These are phyloP conservation scores for Phytophthora pini DNA, from an alignment of 352 stramenopile genomes.

Conservation along the genomic window DNA sequence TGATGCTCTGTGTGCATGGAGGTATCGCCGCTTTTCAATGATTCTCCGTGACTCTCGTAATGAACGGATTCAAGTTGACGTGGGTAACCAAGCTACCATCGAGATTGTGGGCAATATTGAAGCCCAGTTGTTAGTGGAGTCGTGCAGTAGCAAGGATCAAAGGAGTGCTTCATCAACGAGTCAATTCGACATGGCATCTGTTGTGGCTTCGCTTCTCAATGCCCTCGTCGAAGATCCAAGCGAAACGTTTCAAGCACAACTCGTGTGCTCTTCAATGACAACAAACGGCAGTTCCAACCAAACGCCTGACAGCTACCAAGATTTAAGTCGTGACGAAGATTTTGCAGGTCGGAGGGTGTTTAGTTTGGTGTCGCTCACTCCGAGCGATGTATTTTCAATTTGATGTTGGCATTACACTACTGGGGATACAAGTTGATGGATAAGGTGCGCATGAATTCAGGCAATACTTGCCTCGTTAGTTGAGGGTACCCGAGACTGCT, in stretches of 20 bases:
- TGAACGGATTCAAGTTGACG: conserved; percentile 44
- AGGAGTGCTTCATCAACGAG: conserved; percentile 1
- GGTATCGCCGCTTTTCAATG: conserved; percentile 56
- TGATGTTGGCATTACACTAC: conserved; percentile 3
- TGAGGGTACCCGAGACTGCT: conserved; percentile 44
- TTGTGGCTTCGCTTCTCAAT: conserved; percentile 44
- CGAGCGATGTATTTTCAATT: conserved; percentile 28
- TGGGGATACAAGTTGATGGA: background rate
- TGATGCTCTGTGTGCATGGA: conserved; percentile 37
- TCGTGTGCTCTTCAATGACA: conserved; percentile 27
- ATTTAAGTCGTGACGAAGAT: conserved; percentile 20
- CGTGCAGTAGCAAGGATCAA: conserved; percentile 7
- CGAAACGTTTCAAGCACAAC: conserved; percentile 48
- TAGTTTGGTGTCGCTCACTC: conserved; percentile 28
- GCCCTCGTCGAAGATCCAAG: conserved; percentile 40
- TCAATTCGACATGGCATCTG: conserved; percentile 31
- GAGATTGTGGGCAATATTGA: conserved; percentile 61
- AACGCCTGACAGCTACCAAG: conserved; percentile 18
- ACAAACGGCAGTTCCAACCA: conserved; percentile 9
- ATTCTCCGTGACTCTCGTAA: conserved; percentile 45
- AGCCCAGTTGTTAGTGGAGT: conserved; percentile 42
- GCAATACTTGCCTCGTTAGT: conserved; percentile 13
- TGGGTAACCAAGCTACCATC: conserved; percentile 32
- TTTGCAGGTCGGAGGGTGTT: conserved; percentile 8
- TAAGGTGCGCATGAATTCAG: background rate